Conservation (phyloP, 345 rosid genomes). For the Dipteronia sinensis region DNA sequence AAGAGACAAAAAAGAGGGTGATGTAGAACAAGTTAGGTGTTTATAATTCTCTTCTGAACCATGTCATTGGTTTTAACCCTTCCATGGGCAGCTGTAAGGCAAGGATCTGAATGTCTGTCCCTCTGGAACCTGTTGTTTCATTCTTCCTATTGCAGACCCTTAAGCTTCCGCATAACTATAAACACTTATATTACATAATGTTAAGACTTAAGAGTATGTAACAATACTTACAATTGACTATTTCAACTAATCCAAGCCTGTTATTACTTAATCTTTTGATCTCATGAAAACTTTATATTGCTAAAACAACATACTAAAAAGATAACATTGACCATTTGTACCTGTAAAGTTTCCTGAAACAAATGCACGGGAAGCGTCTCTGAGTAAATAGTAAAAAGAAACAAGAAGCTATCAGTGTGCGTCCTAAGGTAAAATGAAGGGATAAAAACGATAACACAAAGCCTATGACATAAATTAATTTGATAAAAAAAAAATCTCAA, state of each 20-base stretch:
- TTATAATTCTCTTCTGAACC: no score
- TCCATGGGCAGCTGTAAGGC: neutral
- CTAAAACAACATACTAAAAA: neutral
- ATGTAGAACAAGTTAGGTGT: no score
- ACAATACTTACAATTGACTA: neutral
- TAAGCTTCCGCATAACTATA: neutral
- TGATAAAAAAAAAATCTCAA: neutral
- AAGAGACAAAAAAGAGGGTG: neutral
- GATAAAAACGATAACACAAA: neutral
- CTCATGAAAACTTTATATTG: neutral
- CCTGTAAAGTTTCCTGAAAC: slow-evolving; percentile 98
- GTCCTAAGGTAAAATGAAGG: neutral
- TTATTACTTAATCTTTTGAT: neutral
- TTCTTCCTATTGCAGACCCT: neutral
- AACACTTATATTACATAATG: neutral
- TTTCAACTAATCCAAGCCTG: neutral
- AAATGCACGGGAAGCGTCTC: slow-evolving; percentile 95
- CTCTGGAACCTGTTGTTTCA: neutral
- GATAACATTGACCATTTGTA: slow-evolving; percentile 23
- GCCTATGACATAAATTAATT: neutral
- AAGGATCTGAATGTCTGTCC: neutral
- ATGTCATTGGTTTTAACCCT: no score
- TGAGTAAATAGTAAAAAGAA: slow-evolving; percentile 33
- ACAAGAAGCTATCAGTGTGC: slow-evolving; percentile 24
- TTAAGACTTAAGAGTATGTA: no score